A percentile compares a stretch with the other conserved stretches of the same genome.
Conservation (phyloP, 1,284 basidiomycete genomes). For the Calocybe gambosa region DNA sequence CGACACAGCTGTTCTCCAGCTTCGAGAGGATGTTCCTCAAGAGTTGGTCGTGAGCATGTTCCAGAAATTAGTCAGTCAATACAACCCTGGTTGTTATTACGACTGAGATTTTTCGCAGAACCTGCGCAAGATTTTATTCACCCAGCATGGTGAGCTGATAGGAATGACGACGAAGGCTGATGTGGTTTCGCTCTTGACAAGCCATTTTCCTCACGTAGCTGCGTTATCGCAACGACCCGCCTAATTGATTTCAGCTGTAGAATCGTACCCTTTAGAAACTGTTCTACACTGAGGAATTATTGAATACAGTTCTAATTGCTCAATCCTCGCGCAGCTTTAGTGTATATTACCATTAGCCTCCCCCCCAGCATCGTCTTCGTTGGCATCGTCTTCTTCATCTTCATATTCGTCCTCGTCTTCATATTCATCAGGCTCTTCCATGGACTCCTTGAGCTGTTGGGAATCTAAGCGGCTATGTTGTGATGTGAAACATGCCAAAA, state of each 20-base stretch:
- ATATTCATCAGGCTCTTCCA: conserved; percentile 63
- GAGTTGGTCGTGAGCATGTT: conserved; percentile 69
- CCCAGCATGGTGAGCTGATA: conserved; percentile 48
- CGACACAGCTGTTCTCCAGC: conserved; percentile 55
- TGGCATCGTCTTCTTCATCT: conserved; percentile 31
- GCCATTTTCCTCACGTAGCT: conserved; percentile 52
- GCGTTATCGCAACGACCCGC: conserved; percentile 23
- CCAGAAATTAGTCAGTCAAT: conserved; percentile 53
- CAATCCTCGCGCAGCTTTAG: neutral
- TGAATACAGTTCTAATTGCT: conserved; percentile 1
- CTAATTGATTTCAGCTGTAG: conserved; percentile 1
- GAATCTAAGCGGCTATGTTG: conserved; percentile 36
- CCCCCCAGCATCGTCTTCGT: neutral
- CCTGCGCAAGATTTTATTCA: conserved; percentile 61
- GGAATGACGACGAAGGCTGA: conserved; percentile 68
- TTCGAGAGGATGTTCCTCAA: conserved; percentile 61
- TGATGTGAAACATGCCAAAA: conserved; percentile 1
- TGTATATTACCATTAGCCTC: neutral
- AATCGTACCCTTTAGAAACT: neutral
- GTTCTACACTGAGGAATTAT: neutral
- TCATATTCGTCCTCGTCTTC: conserved; percentile 49
- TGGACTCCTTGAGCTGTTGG: conserved; percentile 50
- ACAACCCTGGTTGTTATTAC: too few species aligned
- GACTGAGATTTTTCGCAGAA: conserved; percentile 45
- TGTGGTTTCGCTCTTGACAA: conserved; percentile 53